Evolutionary conservation across 2,329 filamentous ascomycete genomes (phyloP).

Genomic region (Mycosphaerella sp.): DNA sequence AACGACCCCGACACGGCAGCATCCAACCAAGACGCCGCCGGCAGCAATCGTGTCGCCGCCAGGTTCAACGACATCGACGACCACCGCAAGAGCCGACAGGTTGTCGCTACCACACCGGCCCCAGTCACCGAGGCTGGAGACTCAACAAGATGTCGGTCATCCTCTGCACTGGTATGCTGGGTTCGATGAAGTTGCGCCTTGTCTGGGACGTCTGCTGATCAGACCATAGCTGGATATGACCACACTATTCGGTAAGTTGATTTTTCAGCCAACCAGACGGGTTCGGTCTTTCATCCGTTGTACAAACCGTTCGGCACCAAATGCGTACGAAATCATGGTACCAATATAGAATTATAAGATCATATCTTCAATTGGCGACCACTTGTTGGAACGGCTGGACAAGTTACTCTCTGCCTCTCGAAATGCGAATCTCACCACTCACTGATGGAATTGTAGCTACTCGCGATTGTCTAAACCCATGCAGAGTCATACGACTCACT

Average conservation of each 20-base stretch:
- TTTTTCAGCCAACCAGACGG: neutral
- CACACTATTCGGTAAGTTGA: constrained; percentile 64
- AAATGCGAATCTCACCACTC: too few species aligned
- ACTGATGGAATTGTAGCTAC: too few species aligned
- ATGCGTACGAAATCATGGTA: too few species aligned
- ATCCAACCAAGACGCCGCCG: neutral
- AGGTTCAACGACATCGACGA: neutral
- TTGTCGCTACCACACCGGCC: neutral
- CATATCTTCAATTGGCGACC: too few species aligned
- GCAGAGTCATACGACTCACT: too few species aligned
- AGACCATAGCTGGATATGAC: constrained; percentile 57
- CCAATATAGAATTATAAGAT: too few species aligned
- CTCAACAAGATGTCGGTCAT: constrained; percentile 55
- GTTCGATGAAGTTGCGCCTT: constrained; percentile 9
- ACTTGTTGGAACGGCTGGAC: too few species aligned
- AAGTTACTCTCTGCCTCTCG: too few species aligned
- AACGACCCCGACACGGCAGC: too few species aligned
- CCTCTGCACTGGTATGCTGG: constrained; percentile 55
- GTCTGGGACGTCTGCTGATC: constrained; percentile 3
- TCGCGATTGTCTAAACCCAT: too few species aligned
- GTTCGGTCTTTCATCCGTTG: neutral
- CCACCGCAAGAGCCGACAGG: neutral
- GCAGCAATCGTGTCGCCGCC: neutral
- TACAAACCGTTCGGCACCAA: too few species aligned
- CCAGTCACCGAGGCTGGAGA: constrained; percentile 5